Evolutionary conservation across 352 stramenopile genomes (phyloP).

Genomic region (Phytophthora kernoviae): DNA sequence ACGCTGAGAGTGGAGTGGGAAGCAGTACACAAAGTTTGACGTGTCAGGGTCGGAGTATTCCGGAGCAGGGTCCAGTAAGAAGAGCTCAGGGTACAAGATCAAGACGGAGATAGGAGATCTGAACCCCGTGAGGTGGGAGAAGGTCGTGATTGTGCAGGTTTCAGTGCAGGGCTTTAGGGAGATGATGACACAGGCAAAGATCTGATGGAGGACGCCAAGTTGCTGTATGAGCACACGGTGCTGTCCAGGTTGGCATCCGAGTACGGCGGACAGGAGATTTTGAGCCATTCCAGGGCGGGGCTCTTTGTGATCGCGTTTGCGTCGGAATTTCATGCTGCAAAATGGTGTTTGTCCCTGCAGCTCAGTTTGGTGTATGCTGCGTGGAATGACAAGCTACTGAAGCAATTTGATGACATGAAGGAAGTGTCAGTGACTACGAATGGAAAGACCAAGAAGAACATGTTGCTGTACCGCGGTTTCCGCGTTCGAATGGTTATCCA

Average conservation of each 20-base stretch:
- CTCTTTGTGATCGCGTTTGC: conserved; percentile 87
- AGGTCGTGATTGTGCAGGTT: conserved; percentile 85
- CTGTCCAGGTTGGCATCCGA: conserved; percentile 81
- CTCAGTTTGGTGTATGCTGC: conserved; percentile 85
- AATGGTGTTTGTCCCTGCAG: conserved; percentile 88
- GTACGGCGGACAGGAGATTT: conserved; percentile 82
- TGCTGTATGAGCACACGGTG: conserved; percentile 88
- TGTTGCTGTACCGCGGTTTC: conserved; percentile 83
- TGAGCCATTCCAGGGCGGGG: conserved; percentile 74
- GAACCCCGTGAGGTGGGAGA: conserved; percentile 76
- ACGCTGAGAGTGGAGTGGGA: conserved; percentile 22
- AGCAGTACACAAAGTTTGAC: conserved; percentile 31
- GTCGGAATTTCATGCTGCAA: conserved; percentile 86
- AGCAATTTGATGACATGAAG: conserved; percentile 82
- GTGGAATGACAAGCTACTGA: conserved; percentile 89
- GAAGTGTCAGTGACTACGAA: conserved; percentile 64
- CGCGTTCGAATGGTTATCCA: conserved; percentile 89
- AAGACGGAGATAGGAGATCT: conserved; percentile 84
- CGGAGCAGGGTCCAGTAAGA: conserved; percentile 40
- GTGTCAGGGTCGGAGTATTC: conserved; percentile 43
- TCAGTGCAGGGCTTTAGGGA: conserved; percentile 84
- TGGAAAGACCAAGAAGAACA: conserved; percentile 75
- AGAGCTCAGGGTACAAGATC: conserved; percentile 63
- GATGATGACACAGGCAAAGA: conserved; percentile 79
- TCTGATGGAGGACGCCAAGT: conserved; percentile 86